These are phyloP conservation scores for Wickerhamomyces xylosicus DNA, from an alignment of 805 yeast species.

Conservation along the genomic window DNA sequence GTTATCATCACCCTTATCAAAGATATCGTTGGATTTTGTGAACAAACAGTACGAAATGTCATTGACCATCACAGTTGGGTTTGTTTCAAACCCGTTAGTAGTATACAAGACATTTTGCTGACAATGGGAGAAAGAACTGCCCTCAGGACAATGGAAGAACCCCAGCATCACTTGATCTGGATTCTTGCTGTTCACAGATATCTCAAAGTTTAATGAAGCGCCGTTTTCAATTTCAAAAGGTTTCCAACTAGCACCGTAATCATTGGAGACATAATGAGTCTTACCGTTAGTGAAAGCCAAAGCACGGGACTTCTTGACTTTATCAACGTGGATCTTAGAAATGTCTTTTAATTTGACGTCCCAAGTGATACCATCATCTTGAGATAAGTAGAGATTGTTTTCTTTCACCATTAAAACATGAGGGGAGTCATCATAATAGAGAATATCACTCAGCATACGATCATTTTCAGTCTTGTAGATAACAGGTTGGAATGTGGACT, in stretches of 20 bases:
- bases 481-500: conserved; percentile 21
- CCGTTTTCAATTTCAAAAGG: conserved; percentile 20
- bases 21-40: conserved; percentile 16
- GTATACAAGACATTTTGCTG: conserved; percentile 28
- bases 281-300: conserved; percentile 25
- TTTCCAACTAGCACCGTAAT: conserved; percentile 33
- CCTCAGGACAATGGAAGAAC: conserved; percentile 14
- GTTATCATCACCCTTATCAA: conserved; percentile 18
- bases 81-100: conserved; percentile 31
- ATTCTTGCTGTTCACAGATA: conserved; percentile 29
- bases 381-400: conserved; percentile 29
- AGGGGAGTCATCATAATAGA: conserved; percentile 25
- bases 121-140: conserved; percentile 20
- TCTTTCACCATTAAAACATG: conserved; percentile 12
- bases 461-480: conserved; percentile 5
- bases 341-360: conserved; percentile 23
- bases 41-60: conserved; percentile 23
- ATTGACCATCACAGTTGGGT: conserved; percentile 18
- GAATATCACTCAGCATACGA: conserved; percentile 8
- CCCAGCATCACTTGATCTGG: conserved; percentile 28
- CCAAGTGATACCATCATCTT: conserved; percentile 39
- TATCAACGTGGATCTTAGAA: conserved; percentile 20
- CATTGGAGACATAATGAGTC: conserved; percentile 27
- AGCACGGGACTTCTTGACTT: conserved; percentile 27
- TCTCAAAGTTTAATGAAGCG: conserved; percentile 13